Base-by-base conservation (phyloP, 2,329 filamentous ascomycete species). In the Penicillium nordicum region DNA sequence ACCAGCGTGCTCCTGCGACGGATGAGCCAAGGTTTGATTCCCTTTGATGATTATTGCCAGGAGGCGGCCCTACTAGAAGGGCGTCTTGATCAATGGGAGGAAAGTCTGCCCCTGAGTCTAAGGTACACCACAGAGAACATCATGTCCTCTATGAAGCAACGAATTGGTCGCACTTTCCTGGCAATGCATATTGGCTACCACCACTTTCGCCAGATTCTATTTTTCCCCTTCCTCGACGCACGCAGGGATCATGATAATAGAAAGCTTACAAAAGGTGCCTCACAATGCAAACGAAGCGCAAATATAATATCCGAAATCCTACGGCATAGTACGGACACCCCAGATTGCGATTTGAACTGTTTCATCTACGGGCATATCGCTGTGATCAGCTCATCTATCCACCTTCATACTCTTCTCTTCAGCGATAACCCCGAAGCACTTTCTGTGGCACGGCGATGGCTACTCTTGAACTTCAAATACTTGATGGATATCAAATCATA, bases 101-200 rank as follows among this genome's bases (percentile, higher is more conserved):
- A 47, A 9, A 50, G 30, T 32, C 25, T 66, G 18, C 61, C 63
- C 2, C 48, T 53, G 5, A 53, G 44, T 10, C 37, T 65, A 42
- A 36, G 23, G 1, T 65, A 63, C 37, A 62, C 14, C 6, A 40
- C 53, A 5, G 49, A 57, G 12, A 63, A 66, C 27, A 50, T 66
- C 3, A 53, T 48, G 18, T 55, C 52, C 16, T 51, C 61, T 10
- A 58, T 55, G 1, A 57, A 49, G 18, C 53, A 59, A 40, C 30
- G 55, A 1, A 58, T 67, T 37, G 62, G 64, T 5, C 54, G 60
- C 40, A 64, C 61, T 0, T 66, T 64, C 29, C 42, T 66, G 9
- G 53, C 62, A 8, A 66, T 66, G 64, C 64, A 66, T 48, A 63
- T 66, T 44, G 62, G 58, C 1, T 62, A 57, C 45, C 57, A 63